A percentile compares a stretch with the other conserved stretches of the same genome.
phyloP scores from a whole-genome alignment of 192 early-diverging fungal species.

The Radiomyces spectabilis region DNA sequence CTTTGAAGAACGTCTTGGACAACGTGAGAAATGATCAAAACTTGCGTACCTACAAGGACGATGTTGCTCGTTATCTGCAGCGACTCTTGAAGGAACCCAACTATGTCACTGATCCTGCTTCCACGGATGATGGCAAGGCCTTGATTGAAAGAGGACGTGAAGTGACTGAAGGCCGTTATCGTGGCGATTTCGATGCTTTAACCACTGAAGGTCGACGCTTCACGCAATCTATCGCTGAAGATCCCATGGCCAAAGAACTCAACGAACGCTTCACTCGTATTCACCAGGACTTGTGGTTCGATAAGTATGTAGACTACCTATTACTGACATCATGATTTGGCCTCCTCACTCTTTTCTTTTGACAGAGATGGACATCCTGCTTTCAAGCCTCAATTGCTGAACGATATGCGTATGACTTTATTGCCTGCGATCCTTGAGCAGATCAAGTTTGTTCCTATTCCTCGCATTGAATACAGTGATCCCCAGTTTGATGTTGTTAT shows the following conservation, averaged over 20 bases:
- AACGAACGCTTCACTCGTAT: conserved; percentile 22
- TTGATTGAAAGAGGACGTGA: conserved; percentile 16
- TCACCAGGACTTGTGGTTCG: conserved; percentile 24
- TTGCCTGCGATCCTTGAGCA: conserved; percentile 33
- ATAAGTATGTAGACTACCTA: conserved; percentile 11
- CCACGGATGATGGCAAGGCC: conserved; percentile 13
- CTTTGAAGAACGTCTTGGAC: conserved; percentile 17
- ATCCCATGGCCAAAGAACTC: conserved; percentile 19
- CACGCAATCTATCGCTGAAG: conserved; percentile 17
- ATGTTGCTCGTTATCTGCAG: conserved; percentile 11
- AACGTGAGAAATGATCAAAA: conserved; percentile 17
- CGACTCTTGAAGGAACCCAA: conserved; percentile 26
- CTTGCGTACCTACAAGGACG: conserved; percentile 16
- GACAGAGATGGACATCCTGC: conserved; percentile 24
- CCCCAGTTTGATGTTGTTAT: conserved; percentile 31
- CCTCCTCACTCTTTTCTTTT: no score
- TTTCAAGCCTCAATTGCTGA: conserved; percentile 37
- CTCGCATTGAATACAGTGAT: conserved; percentile 39
- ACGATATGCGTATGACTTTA: conserved; percentile 31
- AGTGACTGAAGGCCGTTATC: conserved; percentile 22
- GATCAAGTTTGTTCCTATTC: conserved; percentile 35
- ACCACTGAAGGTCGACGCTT: conserved; percentile 15
- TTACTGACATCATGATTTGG: no score
- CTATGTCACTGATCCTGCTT: conserved; percentile 14
- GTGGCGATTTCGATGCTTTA: conserved; percentile 9